A percentile compares a stretch with the other conserved stretches of the same genome.
phyloP scores from a whole-genome alignment of 176 grass and related monocot genomes.

The Ananas comosus region DNA sequence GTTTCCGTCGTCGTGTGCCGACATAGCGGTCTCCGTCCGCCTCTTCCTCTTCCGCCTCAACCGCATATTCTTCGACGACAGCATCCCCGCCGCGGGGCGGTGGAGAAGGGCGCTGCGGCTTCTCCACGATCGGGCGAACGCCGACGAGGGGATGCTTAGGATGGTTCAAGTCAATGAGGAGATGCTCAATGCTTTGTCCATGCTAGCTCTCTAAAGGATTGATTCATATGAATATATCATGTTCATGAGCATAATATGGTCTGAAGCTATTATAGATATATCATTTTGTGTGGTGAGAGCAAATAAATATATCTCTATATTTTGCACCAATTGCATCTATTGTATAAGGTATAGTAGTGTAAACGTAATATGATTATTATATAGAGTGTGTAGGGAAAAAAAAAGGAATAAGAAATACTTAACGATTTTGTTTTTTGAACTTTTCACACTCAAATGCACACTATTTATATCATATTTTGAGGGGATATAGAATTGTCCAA shows the following conservation, averaged over 20 bases:
- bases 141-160: neutral
- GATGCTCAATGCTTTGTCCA: conserved; percentile 8
- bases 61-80: neutral
- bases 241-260: neutral
- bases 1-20: conserved; percentile 3
- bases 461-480: too few species aligned
- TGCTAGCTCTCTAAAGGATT: conserved; percentile 11
- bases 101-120: conserved; percentile 13
- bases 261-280: neutral
- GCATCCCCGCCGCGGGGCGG: neutral
- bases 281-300: neutral
- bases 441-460: too few species aligned
- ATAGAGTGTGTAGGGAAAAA: too few species aligned
- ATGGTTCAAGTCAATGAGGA: neutral
- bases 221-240: neutral
- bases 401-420: too few species aligned
- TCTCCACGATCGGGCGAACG: neutral
- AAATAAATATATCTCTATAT: too few species aligned
- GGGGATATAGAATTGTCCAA: too few species aligned
- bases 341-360: too few species aligned
- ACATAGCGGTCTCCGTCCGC: conserved; percentile 12
- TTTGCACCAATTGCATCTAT: too few species aligned
- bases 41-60: conserved; percentile 10
- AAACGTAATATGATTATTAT: too few species aligned
- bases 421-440: too few species aligned